Evolutionary conservation across 257 asterid species (phyloP), one percentile per base, ranked within the genome.

Genomic region (Solanum pimpinellifolium): DNA sequence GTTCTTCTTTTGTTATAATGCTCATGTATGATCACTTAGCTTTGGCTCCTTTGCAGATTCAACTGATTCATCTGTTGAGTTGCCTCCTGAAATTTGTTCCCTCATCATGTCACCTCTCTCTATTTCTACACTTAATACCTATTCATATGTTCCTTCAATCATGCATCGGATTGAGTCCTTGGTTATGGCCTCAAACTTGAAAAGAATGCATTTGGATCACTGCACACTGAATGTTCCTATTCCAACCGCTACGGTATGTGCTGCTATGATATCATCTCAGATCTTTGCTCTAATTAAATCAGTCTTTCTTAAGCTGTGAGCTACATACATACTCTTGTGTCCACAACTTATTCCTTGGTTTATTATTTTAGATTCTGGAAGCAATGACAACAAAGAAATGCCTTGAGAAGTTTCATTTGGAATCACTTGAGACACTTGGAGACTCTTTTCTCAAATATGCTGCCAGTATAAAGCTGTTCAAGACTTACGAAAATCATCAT

Each of bases 401-500:
- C 93, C 97, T 91, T 44, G 99, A 95, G 90, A 90, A 88, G 7
- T 62, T 92, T 86, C 95, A 94, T 91, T 88, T 95, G 66, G 98
- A 96, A 93, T 94, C 99, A 29, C 89, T 96, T 49, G 99, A 96
- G 94, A 94, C 98, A 47, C 94, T 96, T 33, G 98, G 99, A 10
- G 99, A 96, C 89, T 96, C 99, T 4, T 96, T 95, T 89, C 92
- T 96, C 42, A 96, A 96, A 88, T 96, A 94, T 84, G 96, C 97
- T 68, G 90, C 89, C 11, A 92, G 92, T 87, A 96, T 92, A 86
- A 95, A 95, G 46, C 94, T 95, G 35, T 96, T 96, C 84, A 91
- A 91, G 37, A 89, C 93, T 4, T 86, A 89, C 76, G 94, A 93
- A 88, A 92, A 86, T 85, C 89, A 92, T 74, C 98, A 96, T 0